A percentile compares a stretch with the other conserved stretches of the same genome.
Evolutionary conservation across 1,284 basidiomycete genomes (phyloP).

Genomic region (Leccinum pachyderme): DNA sequence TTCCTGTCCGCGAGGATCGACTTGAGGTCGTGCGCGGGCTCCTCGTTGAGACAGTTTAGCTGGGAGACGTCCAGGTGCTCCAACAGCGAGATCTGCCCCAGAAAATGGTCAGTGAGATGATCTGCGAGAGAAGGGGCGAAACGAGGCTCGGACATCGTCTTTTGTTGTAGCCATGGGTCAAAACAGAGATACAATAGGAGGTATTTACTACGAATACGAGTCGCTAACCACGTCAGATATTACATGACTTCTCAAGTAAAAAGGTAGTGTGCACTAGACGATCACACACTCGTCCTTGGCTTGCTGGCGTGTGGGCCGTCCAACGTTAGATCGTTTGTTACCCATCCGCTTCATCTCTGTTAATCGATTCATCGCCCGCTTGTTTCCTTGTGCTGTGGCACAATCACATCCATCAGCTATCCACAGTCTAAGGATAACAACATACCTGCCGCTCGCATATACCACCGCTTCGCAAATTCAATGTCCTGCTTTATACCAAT

Average conservation of each 20-base stretch:
- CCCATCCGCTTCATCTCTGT: conserved; percentile 88
- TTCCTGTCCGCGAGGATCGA: conserved; percentile 52
- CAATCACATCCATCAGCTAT: conserved; percentile 10
- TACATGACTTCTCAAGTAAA: conserved; percentile 1
- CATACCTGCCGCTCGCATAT: conserved; percentile 95
- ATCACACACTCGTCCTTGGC: conserved; percentile 92
- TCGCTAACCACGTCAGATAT: conserved; percentile 7
- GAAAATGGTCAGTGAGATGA: conserved; percentile 8
- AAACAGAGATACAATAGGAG: conserved; percentile 15
- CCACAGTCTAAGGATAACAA: conserved; percentile 16
- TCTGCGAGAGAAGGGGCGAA: background rate
- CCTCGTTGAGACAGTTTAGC: conserved; percentile 78
- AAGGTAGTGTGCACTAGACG: conserved; percentile 41
- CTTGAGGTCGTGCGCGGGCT: conserved; percentile 55
- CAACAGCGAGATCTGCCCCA: conserved; percentile 52
- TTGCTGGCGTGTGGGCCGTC: conserved; percentile 86
- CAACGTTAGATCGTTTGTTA: conserved; percentile 66
- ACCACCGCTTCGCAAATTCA: conserved; percentile 97
- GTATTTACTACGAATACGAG: conserved; percentile 6
- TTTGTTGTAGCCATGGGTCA: conserved; percentile 23
- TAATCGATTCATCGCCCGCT: conserved; percentile 90
- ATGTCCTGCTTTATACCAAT: conserved; percentile 96
- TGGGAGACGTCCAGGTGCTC: conserved; percentile 60
- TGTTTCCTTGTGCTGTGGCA: conserved; percentile 83
- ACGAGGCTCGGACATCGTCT: conserved; percentile 28